These are phyloP conservation scores for Avena insularis DNA, from an alignment of 176 grass and related monocot species.

Conservation along the genomic window DNA sequence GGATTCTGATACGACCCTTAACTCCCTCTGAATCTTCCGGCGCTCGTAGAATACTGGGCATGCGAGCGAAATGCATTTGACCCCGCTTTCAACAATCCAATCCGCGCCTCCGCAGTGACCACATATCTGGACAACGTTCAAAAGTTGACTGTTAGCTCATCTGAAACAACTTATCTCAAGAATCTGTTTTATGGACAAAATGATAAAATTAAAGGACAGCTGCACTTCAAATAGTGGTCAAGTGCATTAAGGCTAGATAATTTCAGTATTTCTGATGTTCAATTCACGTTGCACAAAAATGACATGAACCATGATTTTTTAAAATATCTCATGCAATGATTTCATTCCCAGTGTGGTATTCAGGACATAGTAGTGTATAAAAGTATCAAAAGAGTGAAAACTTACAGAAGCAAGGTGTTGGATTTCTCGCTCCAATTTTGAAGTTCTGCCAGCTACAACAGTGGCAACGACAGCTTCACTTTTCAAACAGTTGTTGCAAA, in stretches of 20 bases:
- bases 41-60: constrained; percentile 92
- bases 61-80: constrained; percentile 85
- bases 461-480: constrained; percentile 64
- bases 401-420: constrained; percentile 86
- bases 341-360: neutral
- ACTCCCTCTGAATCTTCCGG: constrained; percentile 70
- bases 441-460: constrained; percentile 64
- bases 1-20: constrained; percentile 56
- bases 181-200: neutral
- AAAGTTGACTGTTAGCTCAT: constrained; percentile 14
- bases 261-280: neutral
- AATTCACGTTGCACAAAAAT: constrained; percentile 23
- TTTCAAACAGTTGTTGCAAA: constrained; percentile 72
- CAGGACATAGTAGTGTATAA: neutral
- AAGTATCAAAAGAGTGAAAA: constrained; percentile 21
- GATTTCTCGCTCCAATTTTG: constrained; percentile 81
- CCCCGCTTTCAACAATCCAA: constrained; percentile 72
- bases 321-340: neutral
- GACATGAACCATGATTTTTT: neutral
- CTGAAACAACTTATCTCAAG: neutral
- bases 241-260: neutral
- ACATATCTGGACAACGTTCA: constrained; percentile 66
- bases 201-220: neutral
- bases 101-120: constrained; percentile 79
- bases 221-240: neutral